Percentiles rank a stretch among this genome's conserved stretches.
phyloP scores from a whole-genome alignment of 179 eudicot species.

The Spergularia azorica region DNA sequence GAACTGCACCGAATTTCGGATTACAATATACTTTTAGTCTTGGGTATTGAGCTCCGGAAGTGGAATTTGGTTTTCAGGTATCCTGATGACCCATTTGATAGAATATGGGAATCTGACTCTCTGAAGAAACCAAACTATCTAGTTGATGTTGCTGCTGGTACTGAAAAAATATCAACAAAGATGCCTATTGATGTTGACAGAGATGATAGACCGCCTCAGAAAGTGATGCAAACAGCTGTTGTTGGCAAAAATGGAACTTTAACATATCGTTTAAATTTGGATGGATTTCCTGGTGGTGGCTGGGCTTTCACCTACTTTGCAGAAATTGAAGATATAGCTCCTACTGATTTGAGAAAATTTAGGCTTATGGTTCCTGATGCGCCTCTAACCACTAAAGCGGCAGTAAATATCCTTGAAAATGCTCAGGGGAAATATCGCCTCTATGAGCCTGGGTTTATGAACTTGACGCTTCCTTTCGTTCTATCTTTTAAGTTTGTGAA shows the following conservation, averaged over 20 bases:
- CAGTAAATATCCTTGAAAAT: slow-evolving; percentile 86
- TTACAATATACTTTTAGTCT: neutral
- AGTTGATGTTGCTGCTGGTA: slow-evolving; percentile 95
- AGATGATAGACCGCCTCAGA: slow-evolving; percentile 78
- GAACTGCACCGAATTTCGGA: neutral
- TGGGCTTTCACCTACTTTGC: slow-evolving; percentile 98
- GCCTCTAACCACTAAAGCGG: slow-evolving; percentile 67
- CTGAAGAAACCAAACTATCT: slow-evolving; percentile 83
- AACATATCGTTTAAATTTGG: slow-evolving; percentile 87
- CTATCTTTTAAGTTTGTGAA: slow-evolving; percentile 72
- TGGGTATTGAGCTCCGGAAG: neutral
- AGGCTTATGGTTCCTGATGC: slow-evolving; percentile 69
- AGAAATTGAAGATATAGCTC: slow-evolving; percentile 76
- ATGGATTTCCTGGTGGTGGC: slow-evolving; percentile 92
- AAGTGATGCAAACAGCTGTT: slow-evolving; percentile 99
- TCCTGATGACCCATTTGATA: slow-evolving; percentile 97
- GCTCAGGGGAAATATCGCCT: slow-evolving; percentile 83
- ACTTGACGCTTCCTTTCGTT: slow-evolving; percentile 84
- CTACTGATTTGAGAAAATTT: slow-evolving; percentile 63
- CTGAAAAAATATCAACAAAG: slow-evolving; percentile 73
- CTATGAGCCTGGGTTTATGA: slow-evolving; percentile 84
- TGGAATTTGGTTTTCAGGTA: slow-evolving; percentile 50
- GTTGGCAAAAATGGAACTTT: slow-evolving; percentile 86
- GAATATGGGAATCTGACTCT: slow-evolving; percentile 95
- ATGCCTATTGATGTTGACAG: slow-evolving; percentile 60